A percentile compares a stretch with the other conserved stretches of the same genome.
Conservation (phyloP, 2,329 filamentous ascomycete genomes). For the Colletotrichum tanaceti region DNA sequence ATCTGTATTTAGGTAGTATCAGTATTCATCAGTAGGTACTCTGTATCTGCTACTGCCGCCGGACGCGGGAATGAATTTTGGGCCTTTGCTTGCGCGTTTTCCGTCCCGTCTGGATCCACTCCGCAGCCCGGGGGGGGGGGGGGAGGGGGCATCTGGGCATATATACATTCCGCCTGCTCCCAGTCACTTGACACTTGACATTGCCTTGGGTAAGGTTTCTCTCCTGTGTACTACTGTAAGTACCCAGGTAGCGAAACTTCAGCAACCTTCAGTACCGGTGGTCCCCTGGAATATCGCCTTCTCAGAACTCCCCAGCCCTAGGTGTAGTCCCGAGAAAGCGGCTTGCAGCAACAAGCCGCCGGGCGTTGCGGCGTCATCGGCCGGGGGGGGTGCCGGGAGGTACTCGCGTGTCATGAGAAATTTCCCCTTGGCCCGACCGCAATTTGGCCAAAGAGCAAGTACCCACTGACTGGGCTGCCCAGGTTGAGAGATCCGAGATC, state of each 20-base stretch:
- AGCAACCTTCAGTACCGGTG: background rate
- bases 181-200: too few relatives aligned
- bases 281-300: slow-evolving; percentile 11
- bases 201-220: too few relatives aligned
- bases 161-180: too few relatives aligned
- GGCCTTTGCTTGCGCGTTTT: slow-evolving; percentile 27
- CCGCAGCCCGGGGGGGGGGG: too few relatives aligned
- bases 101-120: slow-evolving; percentile 32
- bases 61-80: background rate
- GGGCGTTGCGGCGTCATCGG: background rate
- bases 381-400: slow-evolving; percentile 24
- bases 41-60: too few relatives aligned
- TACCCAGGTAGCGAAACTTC: too few relatives aligned
- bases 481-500: slow-evolving; percentile 37
- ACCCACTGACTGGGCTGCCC: background rate
- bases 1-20: too few relatives aligned
- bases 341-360: too few relatives aligned
- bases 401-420: slow-evolving; percentile 23
- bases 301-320: background rate
- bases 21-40: too few relatives aligned
- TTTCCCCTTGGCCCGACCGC: slow-evolving; percentile 20
- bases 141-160: too few relatives aligned
- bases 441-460: slow-evolving; percentile 29
- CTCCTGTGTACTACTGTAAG: rapidly evolving
- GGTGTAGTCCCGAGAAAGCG: background rate